Base-by-base conservation (phyloP, 2,329 filamentous ascomycete species). In the Beauveria rudraprayagi region DNA sequence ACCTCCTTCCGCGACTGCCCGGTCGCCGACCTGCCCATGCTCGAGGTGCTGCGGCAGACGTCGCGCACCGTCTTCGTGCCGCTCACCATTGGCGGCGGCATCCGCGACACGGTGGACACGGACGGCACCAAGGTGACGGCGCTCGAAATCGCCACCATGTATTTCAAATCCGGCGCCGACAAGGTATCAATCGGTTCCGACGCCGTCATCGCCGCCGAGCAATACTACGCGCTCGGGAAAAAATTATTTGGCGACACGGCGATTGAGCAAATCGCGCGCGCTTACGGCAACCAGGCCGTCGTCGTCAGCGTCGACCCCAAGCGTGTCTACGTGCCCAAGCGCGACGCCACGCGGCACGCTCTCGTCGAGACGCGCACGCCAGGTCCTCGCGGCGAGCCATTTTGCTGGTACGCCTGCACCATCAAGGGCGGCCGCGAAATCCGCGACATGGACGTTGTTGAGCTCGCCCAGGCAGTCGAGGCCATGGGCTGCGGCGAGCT, bases 141-240 rank as follows among this genome's bases (percentile, higher is more conserved):
- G 0, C 84, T 97, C 16, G 90, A 97, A 68, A 91, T 99, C 64
- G 94, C 94, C 22, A 93, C 88, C 52, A 88, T 97, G 83, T 99
- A 99, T 81, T 99, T 99, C 84, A 89, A 93, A 74, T 92, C 88
- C 48, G 94, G 94, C 63, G 94, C 94, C 28, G 94, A 99, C 78
- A 99, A 99, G 77, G 92, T 99, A 61, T 95, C 90, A 56, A 96
- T 99, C 70, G 94, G 94, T 10, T 95, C 90, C 8, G 94, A 99
- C 73, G 94, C 94, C 61, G 95, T 99, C 28, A 82, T 87, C 50
- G 94, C 94, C 37, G 94, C 94, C 0, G 92, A 97, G 73, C 89
- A 93, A 69, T 99, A 95, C 78, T 91, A 92, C 74, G 81, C 83
- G 10, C 79, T 80, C 11, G 88, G 88, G 28, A 80, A 83, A 66